A percentile compares a stretch with the other conserved stretches of the same genome.
phyloP scores from a whole-genome alignment of 805 yeast genomes.

The Pichia scutulata region DNA sequence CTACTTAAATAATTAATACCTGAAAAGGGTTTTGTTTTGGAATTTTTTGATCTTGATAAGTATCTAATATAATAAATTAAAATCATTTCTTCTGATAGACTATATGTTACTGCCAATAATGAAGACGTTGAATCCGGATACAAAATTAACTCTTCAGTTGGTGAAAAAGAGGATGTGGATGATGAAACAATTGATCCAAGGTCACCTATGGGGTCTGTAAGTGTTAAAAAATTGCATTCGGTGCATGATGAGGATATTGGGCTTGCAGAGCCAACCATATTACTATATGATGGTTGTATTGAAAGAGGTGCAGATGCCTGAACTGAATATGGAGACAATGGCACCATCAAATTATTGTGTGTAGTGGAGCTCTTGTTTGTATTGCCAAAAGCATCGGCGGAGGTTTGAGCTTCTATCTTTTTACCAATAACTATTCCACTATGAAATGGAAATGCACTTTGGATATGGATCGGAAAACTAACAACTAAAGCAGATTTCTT shows the following conservation, averaged over 20 bases:
- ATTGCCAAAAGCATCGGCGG: background rate
- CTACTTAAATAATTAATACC: conserved; percentile 5
- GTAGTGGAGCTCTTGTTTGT: background rate
- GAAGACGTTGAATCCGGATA: conserved; percentile 41
- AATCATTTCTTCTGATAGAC: conserved; percentile 37
- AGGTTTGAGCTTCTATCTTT: conserved; percentile 14
- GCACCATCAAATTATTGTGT: background rate
- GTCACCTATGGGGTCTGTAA: conserved; percentile 69
- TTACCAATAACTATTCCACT: conserved; percentile 49
- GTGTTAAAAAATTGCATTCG: conserved; percentile 45
- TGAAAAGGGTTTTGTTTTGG: conserved; percentile 12
- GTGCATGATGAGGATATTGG: conserved; percentile 5
- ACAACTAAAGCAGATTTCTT: conserved; percentile 54
- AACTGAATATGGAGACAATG: conserved; percentile 1
- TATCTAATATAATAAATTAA: conserved; percentile 51
- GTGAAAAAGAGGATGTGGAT: conserved; percentile 55
- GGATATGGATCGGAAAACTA: conserved; percentile 62
- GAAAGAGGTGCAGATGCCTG: background rate
- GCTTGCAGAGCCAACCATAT: conserved; percentile 7
- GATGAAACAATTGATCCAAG: conserved; percentile 66
- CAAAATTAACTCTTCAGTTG: conserved; percentile 46
- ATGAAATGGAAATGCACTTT: conserved; percentile 54
- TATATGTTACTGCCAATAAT: conserved; percentile 49
- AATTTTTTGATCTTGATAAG: conserved; percentile 20
- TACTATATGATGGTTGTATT: background rate